Evolutionary conservation across 1,139 yeast species (phyloP).

Genomic region (Kazachstania sp.): DNA sequence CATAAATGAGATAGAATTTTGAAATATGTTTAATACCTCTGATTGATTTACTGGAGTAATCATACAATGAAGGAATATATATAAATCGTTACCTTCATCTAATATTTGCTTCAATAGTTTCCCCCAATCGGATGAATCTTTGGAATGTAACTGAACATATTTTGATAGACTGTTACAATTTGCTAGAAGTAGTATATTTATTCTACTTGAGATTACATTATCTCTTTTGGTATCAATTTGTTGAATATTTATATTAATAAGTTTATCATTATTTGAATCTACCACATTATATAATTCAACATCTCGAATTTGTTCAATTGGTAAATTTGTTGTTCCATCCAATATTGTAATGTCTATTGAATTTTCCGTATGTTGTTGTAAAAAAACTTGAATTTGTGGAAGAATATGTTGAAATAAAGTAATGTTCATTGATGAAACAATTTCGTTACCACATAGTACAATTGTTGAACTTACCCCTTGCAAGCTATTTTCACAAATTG

Average conservation of each 20-base stretch:
- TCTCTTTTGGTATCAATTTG: neutral
- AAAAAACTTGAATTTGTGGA: neutral
- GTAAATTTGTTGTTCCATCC: neutral
- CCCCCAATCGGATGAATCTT: neutral
- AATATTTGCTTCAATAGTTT: neutral
- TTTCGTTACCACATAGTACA: neutral
- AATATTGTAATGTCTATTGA: neutral
- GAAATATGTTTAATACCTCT: neutral
- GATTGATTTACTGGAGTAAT: conserved; percentile 1
- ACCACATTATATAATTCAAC: neutral
- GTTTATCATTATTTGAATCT: neutral
- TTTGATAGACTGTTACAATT: neutral
- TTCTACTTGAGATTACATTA: neutral
- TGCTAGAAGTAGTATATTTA: neutral
- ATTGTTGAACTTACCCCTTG: neutral
- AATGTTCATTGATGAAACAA: neutral
- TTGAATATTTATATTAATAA: neutral
- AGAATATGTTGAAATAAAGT: neutral
- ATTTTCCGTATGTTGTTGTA: neutral
- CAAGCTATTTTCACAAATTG: neutral
- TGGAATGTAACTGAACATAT: neutral
- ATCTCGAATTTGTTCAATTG: neutral
- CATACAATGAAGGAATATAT: neutral
- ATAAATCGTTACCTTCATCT: neutral
- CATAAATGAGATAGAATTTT: neutral